phyloP scores from a whole-genome alignment of 345 rosid species.

The Syzygium grande region DNA sequence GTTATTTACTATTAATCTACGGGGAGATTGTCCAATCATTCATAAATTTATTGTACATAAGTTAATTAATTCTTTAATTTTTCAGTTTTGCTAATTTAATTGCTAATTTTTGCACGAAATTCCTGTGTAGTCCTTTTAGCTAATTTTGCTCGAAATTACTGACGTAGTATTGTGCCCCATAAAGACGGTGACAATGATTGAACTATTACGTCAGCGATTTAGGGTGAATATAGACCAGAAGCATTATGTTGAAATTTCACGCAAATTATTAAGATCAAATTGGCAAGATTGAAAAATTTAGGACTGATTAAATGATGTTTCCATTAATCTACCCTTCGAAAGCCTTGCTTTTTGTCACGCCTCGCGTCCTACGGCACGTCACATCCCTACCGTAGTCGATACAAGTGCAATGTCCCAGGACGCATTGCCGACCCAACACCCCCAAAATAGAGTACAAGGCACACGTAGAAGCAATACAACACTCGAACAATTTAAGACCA shows the following conservation, averaged over 20 bases:
- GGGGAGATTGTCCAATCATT: neutral
- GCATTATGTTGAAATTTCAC: too few relatives aligned
- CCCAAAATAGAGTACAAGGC: too few relatives aligned
- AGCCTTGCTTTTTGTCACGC: too few relatives aligned
- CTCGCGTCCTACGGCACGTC: too few relatives aligned
- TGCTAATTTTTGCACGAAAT: neutral
- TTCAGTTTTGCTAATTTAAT: neutral
- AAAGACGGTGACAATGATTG: fast-evolving
- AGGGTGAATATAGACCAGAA: neutral
- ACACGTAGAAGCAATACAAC: too few relatives aligned
- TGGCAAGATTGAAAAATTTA: too few relatives aligned
- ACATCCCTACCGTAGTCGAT: too few relatives aligned
- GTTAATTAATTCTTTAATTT: neutral
- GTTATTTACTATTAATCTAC: neutral
- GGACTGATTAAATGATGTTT: too few relatives aligned
- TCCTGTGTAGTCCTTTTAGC: fast-evolving
- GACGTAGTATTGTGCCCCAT: fast-evolving
- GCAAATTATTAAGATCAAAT: neutral
- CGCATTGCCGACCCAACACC: too few relatives aligned
- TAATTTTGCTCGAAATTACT: too few relatives aligned
- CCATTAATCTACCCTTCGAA: neutral
- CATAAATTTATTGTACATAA: fast-evolving
- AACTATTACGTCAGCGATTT: fast-evolving
- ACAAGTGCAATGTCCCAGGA: too few relatives aligned
- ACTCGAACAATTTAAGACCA: too few relatives aligned